Evolutionary conservation across 2,329 filamentous ascomycete genomes (phyloP).

Genomic region (Grosmannia clavigera): DNA sequence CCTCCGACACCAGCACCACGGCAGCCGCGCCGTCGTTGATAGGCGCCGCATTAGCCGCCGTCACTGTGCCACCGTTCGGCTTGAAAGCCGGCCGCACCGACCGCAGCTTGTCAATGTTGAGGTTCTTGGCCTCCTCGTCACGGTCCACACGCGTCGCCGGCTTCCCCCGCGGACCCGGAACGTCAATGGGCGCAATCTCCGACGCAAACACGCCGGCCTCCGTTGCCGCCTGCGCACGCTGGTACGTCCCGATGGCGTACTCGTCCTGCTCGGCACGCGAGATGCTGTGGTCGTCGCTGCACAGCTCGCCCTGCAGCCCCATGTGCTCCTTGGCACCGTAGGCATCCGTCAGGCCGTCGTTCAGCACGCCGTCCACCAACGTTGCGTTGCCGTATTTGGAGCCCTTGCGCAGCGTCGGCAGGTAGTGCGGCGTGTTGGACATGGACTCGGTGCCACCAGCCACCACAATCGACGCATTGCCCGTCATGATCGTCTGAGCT

Average conservation of each 20-base stretch:
- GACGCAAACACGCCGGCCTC: conserved; percentile 67
- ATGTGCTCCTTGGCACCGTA: conserved; percentile 92
- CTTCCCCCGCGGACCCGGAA: conserved; percentile 83
- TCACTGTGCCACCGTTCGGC: conserved; percentile 74
- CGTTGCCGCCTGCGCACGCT: conserved; percentile 80
- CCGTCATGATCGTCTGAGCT: conserved; percentile 94
- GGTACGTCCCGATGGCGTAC: conserved; percentile 90
- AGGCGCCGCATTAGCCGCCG: conserved; percentile 90
- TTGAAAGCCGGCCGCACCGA: conserved; percentile 76
- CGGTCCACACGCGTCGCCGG: conserved; percentile 65
- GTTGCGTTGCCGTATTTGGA: conserved; percentile 89
- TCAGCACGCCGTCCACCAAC: conserved; percentile 81
- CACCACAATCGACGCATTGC: conserved; percentile 84
- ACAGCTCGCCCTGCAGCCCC: conserved; percentile 88
- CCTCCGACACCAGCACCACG: conserved; percentile 85
- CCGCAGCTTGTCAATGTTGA: conserved; percentile 72
- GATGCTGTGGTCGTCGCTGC: conserved; percentile 71
- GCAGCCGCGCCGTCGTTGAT: conserved; percentile 92
- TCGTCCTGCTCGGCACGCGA: conserved; percentile 80
- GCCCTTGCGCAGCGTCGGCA: conserved; percentile 72
- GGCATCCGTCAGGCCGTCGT: conserved; percentile 88
- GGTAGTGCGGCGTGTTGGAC: conserved; percentile 96
- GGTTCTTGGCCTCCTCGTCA: conserved; percentile 95
- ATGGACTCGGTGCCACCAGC: conserved; percentile 96
- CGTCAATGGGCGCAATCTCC: conserved; percentile 84